Evolutionary conservation across 2,329 filamentous ascomycete species (phyloP), one percentile per base, ranked within the genome.

Genomic region (Pseudogymnoascus sp.): DNA sequence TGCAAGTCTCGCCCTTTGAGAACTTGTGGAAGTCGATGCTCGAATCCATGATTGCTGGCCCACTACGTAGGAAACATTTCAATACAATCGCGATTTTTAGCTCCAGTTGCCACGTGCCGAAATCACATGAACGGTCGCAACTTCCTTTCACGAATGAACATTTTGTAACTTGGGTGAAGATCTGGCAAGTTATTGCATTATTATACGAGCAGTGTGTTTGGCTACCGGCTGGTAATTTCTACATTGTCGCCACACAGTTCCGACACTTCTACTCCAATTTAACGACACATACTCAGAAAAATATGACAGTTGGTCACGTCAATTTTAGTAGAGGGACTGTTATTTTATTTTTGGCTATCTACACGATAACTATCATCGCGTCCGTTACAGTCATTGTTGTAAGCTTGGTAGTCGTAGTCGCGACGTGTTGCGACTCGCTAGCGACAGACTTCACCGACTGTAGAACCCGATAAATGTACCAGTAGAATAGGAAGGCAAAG

Each of bases 1-100:
- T 81, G 69, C 83, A 85, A 60, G 71, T 72, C 65, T 79, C 78
- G 66, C 76, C 77, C 62, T 75, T 76, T 62, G 72, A 71, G 69
- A 79, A 79, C 62, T 66, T 66, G 23, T 71, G 67, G 50, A 72
- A 74, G 31, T 74, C 72, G 33, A 74, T 67, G 31, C 68, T 63
- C 21, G 67, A 67, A 28, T 69, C 70, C 72, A 73, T 73, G 18
- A 35, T 63, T 53, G 60, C 4, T 62, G 16, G n/a, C 28, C 47
- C 28, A 56, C 28, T 56, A 33, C 28, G 11, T 21, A 14, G 28
- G 10, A 35, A 56, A 33, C 28, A 14, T 35, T 35, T 56, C 8
- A 35, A 56, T 56, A 18, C 25, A 4, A 53, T 18, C 50, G 16
- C 10, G 5, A 56, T 25, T 14, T 56, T 56, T 56, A 56, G 50